Base-by-base conservation (phyloP, 2,329 filamentous ascomycete genomes). In the Raffaelea deltoideospora region DNA sequence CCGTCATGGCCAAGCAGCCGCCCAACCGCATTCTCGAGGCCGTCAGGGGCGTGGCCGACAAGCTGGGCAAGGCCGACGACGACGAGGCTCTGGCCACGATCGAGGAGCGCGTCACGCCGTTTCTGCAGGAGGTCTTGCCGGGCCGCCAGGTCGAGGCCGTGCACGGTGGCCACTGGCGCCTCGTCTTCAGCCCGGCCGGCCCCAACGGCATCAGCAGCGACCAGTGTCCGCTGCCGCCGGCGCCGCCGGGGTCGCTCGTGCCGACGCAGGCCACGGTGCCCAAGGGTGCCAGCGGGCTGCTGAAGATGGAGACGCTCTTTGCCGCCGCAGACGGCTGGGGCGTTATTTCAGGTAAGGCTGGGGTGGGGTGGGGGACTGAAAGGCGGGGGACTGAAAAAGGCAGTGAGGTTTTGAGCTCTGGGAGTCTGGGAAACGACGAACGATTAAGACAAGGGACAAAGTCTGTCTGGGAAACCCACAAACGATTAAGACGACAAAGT, bases 251-350 rank as follows among this genome's bases (percentile, higher is more conserved):
- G 10, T 52, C 52, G 17, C 43, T 57, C 15, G 58, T 67, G 17
- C 57, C 65, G 13, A 59, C 67, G 0, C 61, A 52, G 8, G 72
- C 72, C 1, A 48, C 58, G 17, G 65, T 74, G 5, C 65, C 71
- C 0, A 45, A 54, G 17, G 67, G 68, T 2, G 57, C 67, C 2
- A 62, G 65, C 30, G 74, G 77, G 1, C 50, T 72, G 30, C 52
- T 72, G 11, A 59, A 73, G 29, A 76, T 81, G 66, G 69, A 71
- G 41, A 93, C 84, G 0, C 69, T 76, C 15, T 86, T 81, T 49
- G 81, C 82, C 0, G 76, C 73, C 15, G 72, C 79, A 0, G 73
- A 80, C 33, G 87, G 88, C 8, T 95, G 86, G 86, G 74, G 73
- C 11, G 60, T 96, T 11, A 76, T 95, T 44, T 88, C 81, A 28